A percentile compares a stretch with the other conserved stretches of the same genome.
These are phyloP conservation scores for Fomitopsis palustris DNA, from an alignment of 1,284 basidiomycete species.

Conservation along the genomic window DNA sequence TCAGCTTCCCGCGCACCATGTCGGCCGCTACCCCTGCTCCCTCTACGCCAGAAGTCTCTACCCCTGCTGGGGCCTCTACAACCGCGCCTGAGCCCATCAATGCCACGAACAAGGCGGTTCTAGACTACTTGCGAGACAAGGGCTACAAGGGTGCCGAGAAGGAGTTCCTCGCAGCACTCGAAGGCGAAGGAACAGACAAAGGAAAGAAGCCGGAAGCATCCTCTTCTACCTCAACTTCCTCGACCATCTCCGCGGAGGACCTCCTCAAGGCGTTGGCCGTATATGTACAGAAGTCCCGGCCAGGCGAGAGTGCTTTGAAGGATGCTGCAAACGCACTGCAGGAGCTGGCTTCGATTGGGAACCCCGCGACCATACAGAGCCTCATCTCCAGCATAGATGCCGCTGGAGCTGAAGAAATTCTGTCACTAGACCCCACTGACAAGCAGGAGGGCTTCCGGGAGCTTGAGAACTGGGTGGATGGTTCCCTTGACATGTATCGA, in stretches of 20 bases:
- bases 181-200: slow-evolving; percentile 48
- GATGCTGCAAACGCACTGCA: slow-evolving; percentile 62
- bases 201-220: slow-evolving; percentile 45
- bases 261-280: slow-evolving; percentile 64
- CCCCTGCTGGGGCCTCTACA: slow-evolving; percentile 17
- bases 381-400: slow-evolving; percentile 72
- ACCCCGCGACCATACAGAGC: slow-evolving; percentile 65
- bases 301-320: slow-evolving; percentile 66
- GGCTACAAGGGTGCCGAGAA: slow-evolving; percentile 80
- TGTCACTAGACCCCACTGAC: slow-evolving; percentile 85
- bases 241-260: slow-evolving; percentile 53
- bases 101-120: slow-evolving; percentile 55
- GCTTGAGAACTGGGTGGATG: slow-evolving; percentile 92
- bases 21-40: slow-evolving; percentile 42
- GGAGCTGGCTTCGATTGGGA: slow-evolving; percentile 61
- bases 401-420: slow-evolving; percentile 78
- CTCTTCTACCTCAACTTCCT: slow-evolving; percentile 8
- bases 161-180: slow-evolving; percentile 68
- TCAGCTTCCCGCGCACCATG: slow-evolving; percentile 25
- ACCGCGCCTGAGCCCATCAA: slow-evolving; percentile 16
- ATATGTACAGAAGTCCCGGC: slow-evolving; percentile 59
- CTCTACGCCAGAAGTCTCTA: slow-evolving; percentile 30
- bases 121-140: slow-evolving; percentile 82
- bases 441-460: slow-evolving; percentile 86
- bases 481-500: slow-evolving; percentile 83